A percentile compares a stretch with the other conserved stretches of the same genome.
Conservation (phyloP, 805 yeast genomes). For the Cyberlindnera mrakii region DNA sequence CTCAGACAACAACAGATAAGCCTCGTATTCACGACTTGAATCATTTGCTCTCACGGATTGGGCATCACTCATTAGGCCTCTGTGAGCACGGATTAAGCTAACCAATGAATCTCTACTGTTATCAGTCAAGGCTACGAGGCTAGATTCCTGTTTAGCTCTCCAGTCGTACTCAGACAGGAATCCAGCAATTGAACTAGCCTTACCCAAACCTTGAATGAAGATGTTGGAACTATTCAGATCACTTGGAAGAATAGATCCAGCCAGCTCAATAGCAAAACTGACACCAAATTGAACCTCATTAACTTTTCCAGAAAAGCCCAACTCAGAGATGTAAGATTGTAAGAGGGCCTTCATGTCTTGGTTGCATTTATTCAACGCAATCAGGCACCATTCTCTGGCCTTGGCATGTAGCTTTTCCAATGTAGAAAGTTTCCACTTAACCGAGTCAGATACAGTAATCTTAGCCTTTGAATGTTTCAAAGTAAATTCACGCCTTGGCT, state of each 20-base stretch:
- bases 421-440: conserved; percentile 67
- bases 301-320: conserved; percentile 28
- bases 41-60: conserved; percentile 51
- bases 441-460: conserved; percentile 61
- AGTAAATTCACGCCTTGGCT: conserved; percentile 66
- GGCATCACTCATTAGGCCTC: conserved; percentile 63
- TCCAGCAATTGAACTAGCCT: conserved; percentile 58
- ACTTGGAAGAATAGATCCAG: conserved; percentile 60
- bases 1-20: conserved; percentile 60
- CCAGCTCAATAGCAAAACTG: conserved; percentile 86
- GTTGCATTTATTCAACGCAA: conserved; percentile 50
- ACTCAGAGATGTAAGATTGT: conserved; percentile 64
- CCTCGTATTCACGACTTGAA: conserved; percentile 22
- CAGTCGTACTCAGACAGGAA: conserved; percentile 74
- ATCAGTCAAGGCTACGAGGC: conserved; percentile 24
- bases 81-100: conserved; percentile 29
- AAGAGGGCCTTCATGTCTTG: conserved; percentile 75
- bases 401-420: conserved; percentile 50
- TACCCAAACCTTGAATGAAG: conserved; percentile 28
- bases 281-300: conserved; percentile 67
- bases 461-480: conserved; percentile 37
- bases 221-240: conserved; percentile 61
- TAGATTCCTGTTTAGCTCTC: conserved; percentile 41
- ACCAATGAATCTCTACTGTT: conserved; percentile 48
- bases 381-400: conserved; percentile 63